Evolutionary conservation across 768 basidiomycete genomes (phyloP).

Genomic region (Rhizopogon vesiculosus): DNA sequence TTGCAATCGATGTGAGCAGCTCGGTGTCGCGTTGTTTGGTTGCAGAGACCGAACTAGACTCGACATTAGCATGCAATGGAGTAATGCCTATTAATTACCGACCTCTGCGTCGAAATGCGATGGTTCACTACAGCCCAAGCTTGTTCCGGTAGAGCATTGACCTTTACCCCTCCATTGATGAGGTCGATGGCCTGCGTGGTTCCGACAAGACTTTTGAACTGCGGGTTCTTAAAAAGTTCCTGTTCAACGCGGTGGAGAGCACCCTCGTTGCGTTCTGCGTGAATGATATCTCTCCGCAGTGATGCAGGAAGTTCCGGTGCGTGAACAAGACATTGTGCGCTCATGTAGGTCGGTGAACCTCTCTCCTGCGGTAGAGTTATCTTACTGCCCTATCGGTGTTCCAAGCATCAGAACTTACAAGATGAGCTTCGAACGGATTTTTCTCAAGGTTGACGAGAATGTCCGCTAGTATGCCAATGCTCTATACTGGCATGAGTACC

Average conservation of each 20-base stretch:
- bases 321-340: slow-evolving; percentile 65
- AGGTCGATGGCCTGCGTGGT: slow-evolving; percentile 76
- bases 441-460: slow-evolving; percentile 66
- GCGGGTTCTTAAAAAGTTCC: slow-evolving; percentile 34
- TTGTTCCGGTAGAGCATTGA: slow-evolving; percentile 81
- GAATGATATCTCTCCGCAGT: slow-evolving; percentile 43
- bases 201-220: slow-evolving; percentile 42
- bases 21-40: slow-evolving; percentile 39
- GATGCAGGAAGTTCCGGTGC: slow-evolving; percentile 46
- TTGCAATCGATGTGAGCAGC: slow-evolving; percentile 41
- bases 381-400: not conserved
- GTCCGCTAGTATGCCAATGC: slow-evolving; percentile 76
- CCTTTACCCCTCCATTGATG: slow-evolving; percentile 55
- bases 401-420: slow-evolving; percentile 33
- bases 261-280: slow-evolving; percentile 42
- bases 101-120: slow-evolving; percentile 62
- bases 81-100: slow-evolving; percentile 3
- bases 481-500: slow-evolving; percentile 32
- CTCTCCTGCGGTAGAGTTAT: slow-evolving; percentile 34
- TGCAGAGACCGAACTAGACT: slow-evolving; percentile 33
- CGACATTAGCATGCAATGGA: not conserved
- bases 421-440: slow-evolving; percentile 49
- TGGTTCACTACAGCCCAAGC: slow-evolving; percentile 70
- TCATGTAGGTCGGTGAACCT: slow-evolving; percentile 52
- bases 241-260: slow-evolving; percentile 50